Base-by-base conservation (phyloP, 2,329 filamentous ascomycete genomes). In the Onygenales sp. region DNA sequence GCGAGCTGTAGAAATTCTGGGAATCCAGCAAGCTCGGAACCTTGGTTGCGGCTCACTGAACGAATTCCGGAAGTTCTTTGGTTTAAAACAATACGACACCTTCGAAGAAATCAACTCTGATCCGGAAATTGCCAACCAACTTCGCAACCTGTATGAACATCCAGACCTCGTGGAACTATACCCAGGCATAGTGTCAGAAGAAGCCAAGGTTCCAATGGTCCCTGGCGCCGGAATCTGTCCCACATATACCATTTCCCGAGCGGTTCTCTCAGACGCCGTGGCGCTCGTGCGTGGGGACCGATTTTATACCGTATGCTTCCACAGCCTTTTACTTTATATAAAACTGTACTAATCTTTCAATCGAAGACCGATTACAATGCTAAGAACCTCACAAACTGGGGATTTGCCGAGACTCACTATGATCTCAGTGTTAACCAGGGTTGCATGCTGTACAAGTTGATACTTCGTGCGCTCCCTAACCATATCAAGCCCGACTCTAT, bases 1-100 rank as follows among this genome's bases (percentile, higher is more conserved):
- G 78, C 82, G 83, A 57, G 80, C 83, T 1, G 79, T 93, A 27
- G 89, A 93, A 67, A 86, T 91, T 43, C 72, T 92, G 3, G 88
- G 87, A 35, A 92, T 93, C 51, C 75, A 87, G 42, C 86, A 89
- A 56, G 84, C 85, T 5, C 78, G 89, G 32, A 79, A 81, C 57
- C 93, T 89, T 88, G 55, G 53, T 42, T 54, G 53, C n/a, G 54
- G 43, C 13, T 69, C 69, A 11, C 57, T 72, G 52, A 72, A 72
- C 51, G 82, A 85, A 63, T 83, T 85, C 67, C 74, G 83, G 7
- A 73, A 78, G 54, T 83, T 84, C 64, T 84, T 85, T 60, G 76
- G 77, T 1, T 71, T 86, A 41, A 75, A 79, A 63, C 73, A 72
- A 17, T 77, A 85, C 63, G 66, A 74, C 31, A 77, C 66, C 0